phyloP scores from a whole-genome alignment of 2,329 filamentous ascomycete species.

The Tricladium varicosporioides region DNA sequence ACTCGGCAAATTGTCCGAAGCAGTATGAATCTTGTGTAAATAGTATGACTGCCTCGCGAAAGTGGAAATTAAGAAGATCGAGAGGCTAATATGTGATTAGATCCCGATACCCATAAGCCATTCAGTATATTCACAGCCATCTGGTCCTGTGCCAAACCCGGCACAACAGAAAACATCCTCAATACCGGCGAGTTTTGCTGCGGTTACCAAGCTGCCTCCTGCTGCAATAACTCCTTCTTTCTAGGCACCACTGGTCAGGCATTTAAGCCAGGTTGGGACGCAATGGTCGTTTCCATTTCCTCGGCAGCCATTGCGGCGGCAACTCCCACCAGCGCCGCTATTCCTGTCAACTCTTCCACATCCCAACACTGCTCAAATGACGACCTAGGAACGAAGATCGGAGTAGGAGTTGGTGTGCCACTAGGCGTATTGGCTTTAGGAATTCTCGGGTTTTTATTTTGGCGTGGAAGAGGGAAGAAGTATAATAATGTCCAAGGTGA shows the following conservation, averaged over 20 bases:
- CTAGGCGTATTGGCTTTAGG: slow-evolving; percentile 18
- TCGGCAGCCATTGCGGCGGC: not conserved
- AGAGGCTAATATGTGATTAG: slow-evolving; percentile 3
- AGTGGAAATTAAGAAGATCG: not conserved
- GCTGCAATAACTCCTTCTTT: slow-evolving; percentile 11
- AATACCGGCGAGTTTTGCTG: slow-evolving; percentile 12
- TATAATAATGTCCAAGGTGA: not conserved
- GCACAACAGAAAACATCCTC: not conserved
- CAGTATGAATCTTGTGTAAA: slow-evolving; percentile 13
- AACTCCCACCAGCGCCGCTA: not conserved
- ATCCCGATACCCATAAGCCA: slow-evolving; percentile 12
- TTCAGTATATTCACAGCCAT: slow-evolving; percentile 8
- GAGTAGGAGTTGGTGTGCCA: slow-evolving; percentile 19
- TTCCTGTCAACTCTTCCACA: not conserved
- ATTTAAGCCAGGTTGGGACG: slow-evolving; percentile 19
- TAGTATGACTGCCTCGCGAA: slow-evolving; percentile 6
- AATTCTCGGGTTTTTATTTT: slow-evolving; percentile 17
- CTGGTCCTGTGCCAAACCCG: slow-evolving; percentile 12
- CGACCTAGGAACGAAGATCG: slow-evolving; percentile 18
- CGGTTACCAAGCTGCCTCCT: slow-evolving; percentile 9
- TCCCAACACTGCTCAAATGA: not conserved
- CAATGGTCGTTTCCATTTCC: slow-evolving; percentile 7
- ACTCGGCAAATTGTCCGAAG: slow-evolving; percentile 16
- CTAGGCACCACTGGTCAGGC: slow-evolving; percentile 10
- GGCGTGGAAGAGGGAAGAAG: slow-evolving; percentile 14